A percentile compares a stretch with the other conserved stretches of the same genome.
These are phyloP conservation scores for Xerocomus amazonicus DNA, from an alignment of 1,284 basidiomycete genomes.

Conservation along the genomic window DNA sequence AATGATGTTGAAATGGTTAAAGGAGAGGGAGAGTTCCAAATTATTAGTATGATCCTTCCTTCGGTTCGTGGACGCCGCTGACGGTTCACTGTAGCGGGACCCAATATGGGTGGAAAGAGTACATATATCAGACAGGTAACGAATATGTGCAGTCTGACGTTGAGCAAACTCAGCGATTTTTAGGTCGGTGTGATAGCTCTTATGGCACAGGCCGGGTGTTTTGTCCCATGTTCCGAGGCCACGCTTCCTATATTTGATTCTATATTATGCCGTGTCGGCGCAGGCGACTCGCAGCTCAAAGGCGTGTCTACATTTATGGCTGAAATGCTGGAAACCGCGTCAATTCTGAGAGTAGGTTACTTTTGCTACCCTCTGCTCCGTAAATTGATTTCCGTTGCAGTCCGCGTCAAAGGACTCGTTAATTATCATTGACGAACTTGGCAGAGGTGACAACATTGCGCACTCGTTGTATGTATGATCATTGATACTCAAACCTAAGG, in stretches of 20 bases:
- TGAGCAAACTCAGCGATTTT: slow-evolving; percentile 6
- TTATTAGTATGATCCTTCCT: slow-evolving; percentile 38
- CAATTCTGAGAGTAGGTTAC: slow-evolving; percentile 78
- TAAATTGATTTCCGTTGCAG: slow-evolving; percentile 36
- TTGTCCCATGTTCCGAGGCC: slow-evolving; percentile 90
- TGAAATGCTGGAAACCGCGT: slow-evolving; percentile 98
- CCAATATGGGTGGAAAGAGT: slow-evolving; percentile 96
- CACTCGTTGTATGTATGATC: neutral
- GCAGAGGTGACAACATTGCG: slow-evolving; percentile 58
- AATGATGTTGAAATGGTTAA: slow-evolving; percentile 93
- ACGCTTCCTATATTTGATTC: slow-evolving; percentile 93
- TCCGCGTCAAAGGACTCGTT: slow-evolving; percentile 91
- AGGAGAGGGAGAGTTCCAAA: slow-evolving; percentile 83
- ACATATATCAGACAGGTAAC: slow-evolving; percentile 83
- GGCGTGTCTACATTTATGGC: slow-evolving; percentile 99
- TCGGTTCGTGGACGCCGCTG: neutral
- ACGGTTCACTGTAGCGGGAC: slow-evolving; percentile 60
- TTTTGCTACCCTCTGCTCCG: neutral
- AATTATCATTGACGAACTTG: slow-evolving; percentile 98
- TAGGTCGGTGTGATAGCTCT: slow-evolving; percentile 91
- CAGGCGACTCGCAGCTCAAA: slow-evolving; percentile 96
- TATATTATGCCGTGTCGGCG: slow-evolving; percentile 93
- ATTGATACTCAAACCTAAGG: slow-evolving; percentile 37
- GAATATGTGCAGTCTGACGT: neutral
- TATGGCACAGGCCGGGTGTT: slow-evolving; percentile 95